phyloP scores from a whole-genome alignment of 176 grass and related monocot genomes.

The Hordeum marinum region DNA sequence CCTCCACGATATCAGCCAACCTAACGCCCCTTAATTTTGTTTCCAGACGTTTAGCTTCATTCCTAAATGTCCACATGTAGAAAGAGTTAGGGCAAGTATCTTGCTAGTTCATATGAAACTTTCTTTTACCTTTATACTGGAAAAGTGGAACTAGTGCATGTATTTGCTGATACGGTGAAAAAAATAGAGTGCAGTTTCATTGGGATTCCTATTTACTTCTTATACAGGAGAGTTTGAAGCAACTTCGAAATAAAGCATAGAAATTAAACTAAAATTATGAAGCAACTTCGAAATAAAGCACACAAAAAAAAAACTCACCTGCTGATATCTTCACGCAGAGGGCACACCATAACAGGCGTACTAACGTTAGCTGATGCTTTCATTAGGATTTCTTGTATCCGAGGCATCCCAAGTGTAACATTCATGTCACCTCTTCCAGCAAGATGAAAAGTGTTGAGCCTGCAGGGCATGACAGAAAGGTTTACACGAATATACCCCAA shows the following conservation, averaged over 20 bases:
- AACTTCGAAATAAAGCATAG: neutral
- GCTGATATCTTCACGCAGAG: conserved; percentile 18
- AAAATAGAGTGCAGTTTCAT: neutral
- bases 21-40: conserved; percentile 52
- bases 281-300: neutral
- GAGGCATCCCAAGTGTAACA: conserved; percentile 91
- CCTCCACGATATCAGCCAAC: conserved; percentile 65
- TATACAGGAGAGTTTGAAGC: neutral
- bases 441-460: conserved; percentile 97
- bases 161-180: neutral
- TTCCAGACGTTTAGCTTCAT: conserved; percentile 35
- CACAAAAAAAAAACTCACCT: conserved; percentile 39
- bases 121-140: neutral
- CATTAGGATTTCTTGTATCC: conserved; percentile 88
- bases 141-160: neutral
- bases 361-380: conserved; percentile 63
- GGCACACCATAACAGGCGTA: conserved; percentile 72
- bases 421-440: conserved; percentile 94
- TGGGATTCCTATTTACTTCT: neutral
- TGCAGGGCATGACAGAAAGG: conserved; percentile 22
- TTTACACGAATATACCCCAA: neutral
- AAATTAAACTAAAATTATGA: no score
- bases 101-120: neutral
- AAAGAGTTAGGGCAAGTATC: neutral
- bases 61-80: conserved; percentile 25